phyloP scores from a whole-genome alignment of 192 early-diverging fungal genomes.

The Coemansia sp. region DNA sequence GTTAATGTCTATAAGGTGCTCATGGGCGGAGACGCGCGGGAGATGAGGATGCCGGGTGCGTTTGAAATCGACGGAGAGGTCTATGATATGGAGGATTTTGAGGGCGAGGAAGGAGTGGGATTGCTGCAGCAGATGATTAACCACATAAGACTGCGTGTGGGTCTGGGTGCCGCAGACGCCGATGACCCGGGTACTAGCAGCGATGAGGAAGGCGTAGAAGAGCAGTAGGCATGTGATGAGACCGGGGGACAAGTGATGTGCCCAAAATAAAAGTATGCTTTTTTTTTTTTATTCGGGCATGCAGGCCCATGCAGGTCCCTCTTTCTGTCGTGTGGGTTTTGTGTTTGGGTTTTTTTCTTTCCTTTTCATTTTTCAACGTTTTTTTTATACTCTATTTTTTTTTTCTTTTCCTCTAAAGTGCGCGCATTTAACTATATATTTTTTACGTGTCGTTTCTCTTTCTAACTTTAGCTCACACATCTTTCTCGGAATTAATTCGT shows the following conservation, averaged over 20 bases:
- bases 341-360: neutral
- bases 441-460: neutral
- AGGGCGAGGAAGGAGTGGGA: neutral
- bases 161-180: neutral
- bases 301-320: neutral
- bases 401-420: neutral
- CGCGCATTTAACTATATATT: neutral
- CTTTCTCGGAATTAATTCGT: neutral
- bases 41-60: constrained; percentile 29
- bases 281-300: neutral
- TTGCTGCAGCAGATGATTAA: constrained; percentile 26
- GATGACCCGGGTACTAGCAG: constrained; percentile 44
- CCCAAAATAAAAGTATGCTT: too few species aligned
- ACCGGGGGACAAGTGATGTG: neutral
- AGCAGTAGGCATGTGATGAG: neutral
- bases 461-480: neutral
- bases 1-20: constrained; percentile 42
- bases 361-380: neutral
- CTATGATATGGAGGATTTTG: constrained; percentile 19
- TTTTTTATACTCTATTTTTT: neutral
- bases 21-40: constrained; percentile 3
- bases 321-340: neutral
- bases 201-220: constrained; percentile 19
- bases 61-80: constrained; percentile 23
- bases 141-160: constrained; percentile 13